These are phyloP conservation scores for Phytophthora quininea DNA, from an alignment of 352 stramenopile species.

Conservation along the genomic window DNA sequence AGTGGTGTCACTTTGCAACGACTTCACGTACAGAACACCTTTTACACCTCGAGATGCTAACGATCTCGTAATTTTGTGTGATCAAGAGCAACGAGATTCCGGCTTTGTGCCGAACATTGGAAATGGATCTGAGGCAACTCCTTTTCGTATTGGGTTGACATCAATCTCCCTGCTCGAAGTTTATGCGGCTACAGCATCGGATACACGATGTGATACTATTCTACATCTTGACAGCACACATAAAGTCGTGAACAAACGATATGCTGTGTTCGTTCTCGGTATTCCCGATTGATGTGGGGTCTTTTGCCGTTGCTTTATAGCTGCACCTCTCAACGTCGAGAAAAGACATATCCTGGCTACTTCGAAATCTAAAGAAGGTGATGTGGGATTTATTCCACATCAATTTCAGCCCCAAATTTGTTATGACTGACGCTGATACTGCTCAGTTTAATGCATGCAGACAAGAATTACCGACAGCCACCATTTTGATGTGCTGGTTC, in stretches of 20 bases:
- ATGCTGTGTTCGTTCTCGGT: constrained; percentile 4
- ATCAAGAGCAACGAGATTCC: background rate
- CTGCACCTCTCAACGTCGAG: constrained; percentile 11
- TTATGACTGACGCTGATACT: constrained; percentile 10
- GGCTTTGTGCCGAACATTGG: background rate
- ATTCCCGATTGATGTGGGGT: constrained; percentile 2
- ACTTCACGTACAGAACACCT: background rate
- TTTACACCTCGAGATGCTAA: background rate
- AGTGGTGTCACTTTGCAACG: constrained; percentile 1
- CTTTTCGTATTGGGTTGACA: background rate
- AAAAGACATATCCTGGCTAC: constrained; percentile 10
- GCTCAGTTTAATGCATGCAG: constrained; percentile 12
- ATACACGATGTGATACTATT: constrained; percentile 5
- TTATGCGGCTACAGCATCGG: background rate
- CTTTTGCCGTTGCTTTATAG: constrained; percentile 11
- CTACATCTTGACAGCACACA: constrained; percentile 15
- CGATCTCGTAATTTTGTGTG: constrained; percentile 12
- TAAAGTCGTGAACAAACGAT: constrained; percentile 5
- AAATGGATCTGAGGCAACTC: background rate
- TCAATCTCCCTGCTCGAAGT: background rate
- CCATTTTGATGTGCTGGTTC: constrained; percentile 17
- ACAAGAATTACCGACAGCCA: background rate
- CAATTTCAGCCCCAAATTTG: background rate
- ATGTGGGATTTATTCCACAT: background rate
- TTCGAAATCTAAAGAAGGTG: constrained; percentile 9